phyloP scores from a whole-genome alignment of 768 basidiomycete genomes.

The Mycena indigotica region DNA sequence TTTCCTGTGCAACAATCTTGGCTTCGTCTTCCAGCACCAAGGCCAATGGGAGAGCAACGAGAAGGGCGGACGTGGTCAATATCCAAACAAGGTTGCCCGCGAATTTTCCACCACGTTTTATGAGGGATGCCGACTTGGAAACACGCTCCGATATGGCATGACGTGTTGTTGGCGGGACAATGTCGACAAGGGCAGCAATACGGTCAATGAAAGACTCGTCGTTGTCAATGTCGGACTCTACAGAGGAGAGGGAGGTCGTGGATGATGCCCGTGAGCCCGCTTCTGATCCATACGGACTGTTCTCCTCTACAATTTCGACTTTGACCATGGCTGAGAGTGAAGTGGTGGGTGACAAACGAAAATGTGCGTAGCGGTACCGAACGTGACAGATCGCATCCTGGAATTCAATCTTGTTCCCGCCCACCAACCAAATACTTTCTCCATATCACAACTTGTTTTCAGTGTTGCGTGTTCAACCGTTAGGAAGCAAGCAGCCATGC shows the following conservation, averaged over 20 bases:
- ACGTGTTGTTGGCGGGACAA: slow-evolving; percentile 89
- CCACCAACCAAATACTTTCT: no score
- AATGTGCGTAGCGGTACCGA: background rate
- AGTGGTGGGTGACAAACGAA: background rate
- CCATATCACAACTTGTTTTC: no score
- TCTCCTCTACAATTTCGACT: slow-evolving; percentile 85
- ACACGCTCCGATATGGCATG: slow-evolving; percentile 67
- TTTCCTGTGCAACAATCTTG: slow-evolving; percentile 91
- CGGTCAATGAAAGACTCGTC: slow-evolving; percentile 90
- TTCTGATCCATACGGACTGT: slow-evolving; percentile 76
- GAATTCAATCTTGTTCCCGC: no score
- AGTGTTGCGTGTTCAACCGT: no score
- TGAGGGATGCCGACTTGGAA: slow-evolving; percentile 59
- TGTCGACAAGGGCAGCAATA: slow-evolving; percentile 89
- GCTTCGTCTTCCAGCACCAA: slow-evolving; percentile 95
- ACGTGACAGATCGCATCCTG: background rate
- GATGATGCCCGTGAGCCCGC: slow-evolving; percentile 75
- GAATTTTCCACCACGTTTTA: slow-evolving; percentile 69
- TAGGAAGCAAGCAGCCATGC: slow-evolving; percentile 31
- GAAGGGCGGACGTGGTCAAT: slow-evolving; percentile 88
- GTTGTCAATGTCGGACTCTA: slow-evolving; percentile 67
- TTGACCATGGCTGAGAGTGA: slow-evolving; percentile 73
- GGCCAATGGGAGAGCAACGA: slow-evolving; percentile 92
- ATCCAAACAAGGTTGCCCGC: slow-evolving; percentile 93
- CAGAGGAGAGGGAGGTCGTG: slow-evolving; percentile 75